phyloP scores from a whole-genome alignment of 2,329 filamentous ascomycete species.

The Monosporascus sp. region DNA sequence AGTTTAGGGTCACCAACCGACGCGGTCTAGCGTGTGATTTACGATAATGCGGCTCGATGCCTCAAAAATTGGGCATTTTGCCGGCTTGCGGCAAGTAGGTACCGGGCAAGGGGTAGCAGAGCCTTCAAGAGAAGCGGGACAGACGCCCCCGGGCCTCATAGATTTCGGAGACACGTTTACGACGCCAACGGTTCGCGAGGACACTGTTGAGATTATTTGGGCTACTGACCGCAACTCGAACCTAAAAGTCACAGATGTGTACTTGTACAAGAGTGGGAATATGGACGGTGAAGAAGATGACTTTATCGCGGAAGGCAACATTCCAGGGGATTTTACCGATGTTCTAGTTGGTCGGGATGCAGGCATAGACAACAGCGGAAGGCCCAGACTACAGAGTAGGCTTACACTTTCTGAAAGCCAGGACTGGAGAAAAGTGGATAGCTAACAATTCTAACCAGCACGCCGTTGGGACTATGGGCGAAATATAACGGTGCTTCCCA shows the following conservation, averaged over 20 bases:
- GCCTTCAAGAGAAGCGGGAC: no score
- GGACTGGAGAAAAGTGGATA: neutral
- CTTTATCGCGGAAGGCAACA: neutral
- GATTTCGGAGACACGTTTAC: no score
- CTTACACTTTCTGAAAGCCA: neutral
- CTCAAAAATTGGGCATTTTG: constrained; percentile 17
- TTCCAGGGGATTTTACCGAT: neutral
- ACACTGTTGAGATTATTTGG: neutral
- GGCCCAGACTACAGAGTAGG: neutral
- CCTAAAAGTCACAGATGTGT: neutral
- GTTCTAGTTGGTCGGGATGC: fast-evolving
- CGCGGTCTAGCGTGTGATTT: constrained; percentile 5
- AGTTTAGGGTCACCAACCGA: constrained; percentile 11
- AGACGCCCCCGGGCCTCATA: no score
- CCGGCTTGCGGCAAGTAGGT: constrained; percentile 14
- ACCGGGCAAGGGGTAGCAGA: constrained; percentile 1
- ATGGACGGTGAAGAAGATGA: neutral
- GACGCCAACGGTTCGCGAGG: neutral
- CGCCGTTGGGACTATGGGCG: fast-evolving
- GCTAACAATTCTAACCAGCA: neutral
- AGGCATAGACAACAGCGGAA: neutral
- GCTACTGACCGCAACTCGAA: neutral
- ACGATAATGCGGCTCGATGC: constrained; percentile 23
- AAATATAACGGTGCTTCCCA: neutral
- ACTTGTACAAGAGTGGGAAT: neutral